Evolutionary conservation across 192 early-diverging fungal species (phyloP).

Genomic region (Coemansia erecta): DNA sequence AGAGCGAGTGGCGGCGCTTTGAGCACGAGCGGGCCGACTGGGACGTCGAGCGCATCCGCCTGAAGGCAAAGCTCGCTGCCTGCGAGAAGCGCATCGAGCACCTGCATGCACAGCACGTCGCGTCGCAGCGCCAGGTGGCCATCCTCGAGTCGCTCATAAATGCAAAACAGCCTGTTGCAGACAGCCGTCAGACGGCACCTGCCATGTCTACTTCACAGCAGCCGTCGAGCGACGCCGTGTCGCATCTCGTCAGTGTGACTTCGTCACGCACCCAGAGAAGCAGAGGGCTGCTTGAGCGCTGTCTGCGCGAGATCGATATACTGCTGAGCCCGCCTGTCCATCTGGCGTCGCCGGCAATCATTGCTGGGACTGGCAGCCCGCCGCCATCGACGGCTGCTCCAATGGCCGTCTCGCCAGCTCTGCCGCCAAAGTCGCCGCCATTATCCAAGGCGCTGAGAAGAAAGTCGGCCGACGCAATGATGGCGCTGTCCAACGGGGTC

Average conservation of each 20-base stretch:
- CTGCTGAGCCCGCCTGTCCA: conserved; percentile 10
- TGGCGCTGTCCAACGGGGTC: conserved; percentile 7
- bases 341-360: background rate
- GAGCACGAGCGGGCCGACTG: conserved; percentile 44
- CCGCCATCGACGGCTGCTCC: background rate
- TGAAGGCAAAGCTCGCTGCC: conserved; percentile 36
- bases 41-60: conserved; percentile 43
- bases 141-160: conserved; percentile 25
- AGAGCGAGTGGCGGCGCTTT: conserved; percentile 45
- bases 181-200: background rate
- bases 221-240: conserved; percentile 5
- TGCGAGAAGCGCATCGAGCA: conserved; percentile 45
- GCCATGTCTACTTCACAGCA: too few relatives aligned
- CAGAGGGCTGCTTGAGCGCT: conserved; percentile 25
- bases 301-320: conserved; percentile 35
- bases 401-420: background rate
- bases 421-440: background rate
- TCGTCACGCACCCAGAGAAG: conserved; percentile 16
- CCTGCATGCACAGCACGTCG: conserved; percentile 14
- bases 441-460: background rate
- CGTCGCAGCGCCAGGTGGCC: conserved; percentile 31
- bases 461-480: background rate
- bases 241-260: conserved; percentile 19
- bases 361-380: background rate
- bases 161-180: background rate